phyloP scores from a whole-genome alignment of 805 yeast species.

The Spathaspora sp. region DNA sequence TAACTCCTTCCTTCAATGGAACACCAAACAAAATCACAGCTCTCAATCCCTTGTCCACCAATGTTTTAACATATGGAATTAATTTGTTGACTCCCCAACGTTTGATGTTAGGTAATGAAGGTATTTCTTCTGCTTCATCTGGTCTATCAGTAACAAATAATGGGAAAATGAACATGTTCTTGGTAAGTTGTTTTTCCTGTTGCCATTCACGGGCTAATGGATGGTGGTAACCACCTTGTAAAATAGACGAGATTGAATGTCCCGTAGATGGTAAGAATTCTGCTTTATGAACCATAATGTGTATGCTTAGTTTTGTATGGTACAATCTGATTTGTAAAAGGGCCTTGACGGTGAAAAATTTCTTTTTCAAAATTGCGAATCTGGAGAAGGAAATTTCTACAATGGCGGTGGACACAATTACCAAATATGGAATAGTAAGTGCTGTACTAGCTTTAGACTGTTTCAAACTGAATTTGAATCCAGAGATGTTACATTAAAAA shows the following conservation, averaged over 20 bases:
- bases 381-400: neutral
- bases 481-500: too few species aligned
- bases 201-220: conserved; percentile 92
- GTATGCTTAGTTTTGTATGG: neutral
- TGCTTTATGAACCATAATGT: conserved; percentile 61
- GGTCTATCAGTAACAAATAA: conserved; percentile 77
- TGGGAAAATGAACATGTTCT: conserved; percentile 91
- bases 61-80: conserved; percentile 61
- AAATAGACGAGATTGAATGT: conserved; percentile 66
- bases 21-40: conserved; percentile 93
- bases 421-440: too few species aligned
- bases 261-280: conserved; percentile 58
- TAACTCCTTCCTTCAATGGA: conserved; percentile 67
- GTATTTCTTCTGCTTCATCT: conserved; percentile 73
- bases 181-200: conserved; percentile 73
- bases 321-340: neutral
- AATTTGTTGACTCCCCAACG: conserved; percentile 82
- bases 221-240: conserved; percentile 94
- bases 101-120: conserved; percentile 82
- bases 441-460: too few species aligned
- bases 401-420: too few species aligned
- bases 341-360: neutral
- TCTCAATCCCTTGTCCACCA: conserved; percentile 77
- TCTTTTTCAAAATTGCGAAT: neutral
- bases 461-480: too few species aligned